Conservation (phyloP, 169 alveolate species). For the Cystoisospora suis region DNA sequence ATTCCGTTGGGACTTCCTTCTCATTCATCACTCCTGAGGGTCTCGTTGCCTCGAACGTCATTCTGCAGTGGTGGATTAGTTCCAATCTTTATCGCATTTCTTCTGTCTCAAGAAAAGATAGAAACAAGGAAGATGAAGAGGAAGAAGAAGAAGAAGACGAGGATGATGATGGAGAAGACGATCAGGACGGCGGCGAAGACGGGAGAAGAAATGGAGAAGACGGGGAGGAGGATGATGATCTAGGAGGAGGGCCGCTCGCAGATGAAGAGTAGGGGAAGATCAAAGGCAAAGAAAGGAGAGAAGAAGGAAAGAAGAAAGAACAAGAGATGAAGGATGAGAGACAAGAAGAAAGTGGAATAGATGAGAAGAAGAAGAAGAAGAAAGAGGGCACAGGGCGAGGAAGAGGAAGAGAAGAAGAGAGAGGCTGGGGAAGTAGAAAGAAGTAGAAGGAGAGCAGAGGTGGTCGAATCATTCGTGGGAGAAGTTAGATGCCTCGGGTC, state of each 20-base stretch:
- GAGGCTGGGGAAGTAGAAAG: neutral
- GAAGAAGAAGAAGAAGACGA: neutral
- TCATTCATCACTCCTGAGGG: neutral
- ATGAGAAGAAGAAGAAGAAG: neutral
- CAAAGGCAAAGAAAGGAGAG: neutral
- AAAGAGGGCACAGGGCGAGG: neutral
- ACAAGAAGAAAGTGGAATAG: neutral
- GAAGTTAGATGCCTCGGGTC: neutral
- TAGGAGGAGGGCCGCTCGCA: neutral
- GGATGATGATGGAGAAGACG: neutral
- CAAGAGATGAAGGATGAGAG: neutral
- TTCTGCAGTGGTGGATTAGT: conserved; percentile 24
- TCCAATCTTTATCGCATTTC: neutral
- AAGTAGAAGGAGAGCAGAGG: neutral
- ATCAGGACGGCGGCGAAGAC: neutral
- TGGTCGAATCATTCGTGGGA: neutral
- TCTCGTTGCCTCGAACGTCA: neutral
- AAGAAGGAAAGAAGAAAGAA: neutral
- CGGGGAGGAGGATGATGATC: neutral
- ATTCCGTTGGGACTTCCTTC: neutral
- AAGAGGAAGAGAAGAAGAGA: neutral
- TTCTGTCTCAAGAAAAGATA: no score
- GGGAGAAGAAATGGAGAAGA: neutral
- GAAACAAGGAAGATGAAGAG: neutral
- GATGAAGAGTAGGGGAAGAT: no score